phyloP scores from a whole-genome alignment of 2,329 filamentous ascomycete species.

The Aspergillus sp. region DNA sequence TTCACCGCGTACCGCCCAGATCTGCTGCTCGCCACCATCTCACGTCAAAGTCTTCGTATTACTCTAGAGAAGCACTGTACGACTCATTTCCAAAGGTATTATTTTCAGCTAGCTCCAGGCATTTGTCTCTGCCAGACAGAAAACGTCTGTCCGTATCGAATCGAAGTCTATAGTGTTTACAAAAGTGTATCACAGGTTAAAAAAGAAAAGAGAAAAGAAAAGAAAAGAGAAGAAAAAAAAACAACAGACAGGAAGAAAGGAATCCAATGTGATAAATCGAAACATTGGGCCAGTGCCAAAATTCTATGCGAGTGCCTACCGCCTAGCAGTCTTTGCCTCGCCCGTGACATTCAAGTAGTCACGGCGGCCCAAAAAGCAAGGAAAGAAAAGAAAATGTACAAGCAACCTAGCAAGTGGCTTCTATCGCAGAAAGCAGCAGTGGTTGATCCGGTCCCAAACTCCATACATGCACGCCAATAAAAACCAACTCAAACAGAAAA shows the following conservation, averaged over 20 bases:
- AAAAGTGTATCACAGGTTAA: conserved; percentile 10
- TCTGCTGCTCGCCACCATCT: too few species aligned
- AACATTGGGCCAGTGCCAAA: conserved; percentile 7
- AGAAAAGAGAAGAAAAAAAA: conserved; percentile 10
- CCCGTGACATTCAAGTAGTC: conserved; percentile 8
- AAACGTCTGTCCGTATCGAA: conserved; percentile 6
- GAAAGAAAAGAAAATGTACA: conserved; percentile 12
- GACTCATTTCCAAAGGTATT: too few species aligned
- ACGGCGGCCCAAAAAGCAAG: conserved; percentile 12
- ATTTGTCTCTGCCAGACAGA: conserved; percentile 7
- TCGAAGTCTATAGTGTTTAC: conserved; percentile 21
- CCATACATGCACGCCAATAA: conserved; percentile 15
- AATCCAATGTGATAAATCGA: conserved; percentile 2
- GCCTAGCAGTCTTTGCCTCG: conserved; percentile 10
- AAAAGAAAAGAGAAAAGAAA: conserved; percentile 7
- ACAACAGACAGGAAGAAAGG: conserved; percentile 3
- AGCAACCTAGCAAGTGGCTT: conserved; percentile 7
- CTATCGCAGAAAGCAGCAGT: conserved; percentile 6
- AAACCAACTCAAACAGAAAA: conserved; percentile 4
- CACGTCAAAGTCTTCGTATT: too few species aligned
- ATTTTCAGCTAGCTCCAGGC: conserved; percentile 12
- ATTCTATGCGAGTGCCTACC: conserved; percentile 8
- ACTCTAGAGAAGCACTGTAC: too few species aligned
- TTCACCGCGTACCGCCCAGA: too few species aligned
- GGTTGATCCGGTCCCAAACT: conserved; percentile 18